Evolutionary conservation across 192 early-diverging fungal genomes (phyloP).

Genomic region (Geranomyces michiganensis): DNA sequence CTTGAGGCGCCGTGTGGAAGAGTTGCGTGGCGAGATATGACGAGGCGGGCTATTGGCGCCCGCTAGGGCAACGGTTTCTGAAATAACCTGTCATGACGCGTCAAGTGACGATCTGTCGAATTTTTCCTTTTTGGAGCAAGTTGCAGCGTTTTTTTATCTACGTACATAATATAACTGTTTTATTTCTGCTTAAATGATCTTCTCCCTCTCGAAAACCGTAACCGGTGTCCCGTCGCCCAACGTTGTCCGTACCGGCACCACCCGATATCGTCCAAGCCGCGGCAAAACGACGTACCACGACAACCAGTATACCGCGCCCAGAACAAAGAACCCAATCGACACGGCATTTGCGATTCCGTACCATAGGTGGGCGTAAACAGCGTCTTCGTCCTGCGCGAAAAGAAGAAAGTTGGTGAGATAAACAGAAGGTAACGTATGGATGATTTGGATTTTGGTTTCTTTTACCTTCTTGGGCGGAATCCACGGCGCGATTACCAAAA

Average conservation of each 20-base stretch:
- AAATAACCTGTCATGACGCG: no score
- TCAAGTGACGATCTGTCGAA: no score
- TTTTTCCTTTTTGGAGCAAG: no score
- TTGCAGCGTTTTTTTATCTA: no score
- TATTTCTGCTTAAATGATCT: neutral
- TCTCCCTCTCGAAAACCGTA: neutral
- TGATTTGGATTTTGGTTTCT: no score
- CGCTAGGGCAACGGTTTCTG: no score
- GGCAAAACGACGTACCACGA: conserved; percentile 4
- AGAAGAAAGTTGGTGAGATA: no score
- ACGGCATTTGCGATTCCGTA: conserved; percentile 6
- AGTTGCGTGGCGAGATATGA: neutral
- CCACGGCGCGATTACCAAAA: conserved; percentile 11
- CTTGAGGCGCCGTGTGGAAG: neutral
- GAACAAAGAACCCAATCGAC: conserved; percentile 3
- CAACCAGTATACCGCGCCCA: conserved; percentile 1
- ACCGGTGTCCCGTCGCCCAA: conserved; percentile 1
- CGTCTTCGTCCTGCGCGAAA: neutral
- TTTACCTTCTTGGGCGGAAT: neutral
- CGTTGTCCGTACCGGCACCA: conserved; percentile 3
- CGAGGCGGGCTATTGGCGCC: no score
- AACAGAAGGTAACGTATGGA: no score
- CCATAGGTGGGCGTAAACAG: neutral
- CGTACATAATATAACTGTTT: neutral
- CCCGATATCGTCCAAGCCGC: neutral